Evolutionary conservation across 345 rosid species (phyloP).

Genomic region (Crucihimalaya himalaica): DNA sequence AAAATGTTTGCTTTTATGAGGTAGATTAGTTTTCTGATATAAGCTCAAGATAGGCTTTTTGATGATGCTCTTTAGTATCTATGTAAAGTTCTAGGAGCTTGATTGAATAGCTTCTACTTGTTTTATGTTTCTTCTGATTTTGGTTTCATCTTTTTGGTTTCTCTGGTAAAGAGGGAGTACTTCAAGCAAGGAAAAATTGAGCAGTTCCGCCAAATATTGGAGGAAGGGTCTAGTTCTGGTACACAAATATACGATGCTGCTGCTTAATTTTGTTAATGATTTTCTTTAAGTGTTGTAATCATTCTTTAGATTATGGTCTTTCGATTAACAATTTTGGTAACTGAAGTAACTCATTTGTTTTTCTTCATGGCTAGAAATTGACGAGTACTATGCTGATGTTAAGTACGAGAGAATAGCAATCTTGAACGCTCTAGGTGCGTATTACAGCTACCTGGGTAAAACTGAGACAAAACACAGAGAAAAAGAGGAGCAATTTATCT

Average conservation of each 20-base stretch:
- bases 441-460: constrained; percentile 89
- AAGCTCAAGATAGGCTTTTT: neutral
- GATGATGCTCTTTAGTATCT: neutral
- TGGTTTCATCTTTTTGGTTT: neutral
- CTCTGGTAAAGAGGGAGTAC: constrained; percentile 80
- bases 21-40: neutral
- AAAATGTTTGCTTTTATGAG: neutral
- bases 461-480: constrained; percentile 83
- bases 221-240: constrained; percentile 98
- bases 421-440: constrained; percentile 91
- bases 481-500: constrained; percentile 88
- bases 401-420: constrained; percentile 96
- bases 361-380: constrained; percentile 65
- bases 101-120: neutral
- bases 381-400: constrained; percentile 96
- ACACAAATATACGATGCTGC: neutral
- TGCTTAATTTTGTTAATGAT: neutral
- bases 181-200: constrained; percentile 93
- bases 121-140: neutral
- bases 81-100: neutral
- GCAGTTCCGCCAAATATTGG: constrained; percentile 90
- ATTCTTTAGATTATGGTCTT: neutral
- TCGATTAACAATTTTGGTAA: neutral
- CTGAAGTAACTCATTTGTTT: neutral
- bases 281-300: neutral